These are phyloP conservation scores for Cercophora sp. DNA, from an alignment of 495 filamentous ascomycete genomes.

Conservation along the genomic window DNA sequence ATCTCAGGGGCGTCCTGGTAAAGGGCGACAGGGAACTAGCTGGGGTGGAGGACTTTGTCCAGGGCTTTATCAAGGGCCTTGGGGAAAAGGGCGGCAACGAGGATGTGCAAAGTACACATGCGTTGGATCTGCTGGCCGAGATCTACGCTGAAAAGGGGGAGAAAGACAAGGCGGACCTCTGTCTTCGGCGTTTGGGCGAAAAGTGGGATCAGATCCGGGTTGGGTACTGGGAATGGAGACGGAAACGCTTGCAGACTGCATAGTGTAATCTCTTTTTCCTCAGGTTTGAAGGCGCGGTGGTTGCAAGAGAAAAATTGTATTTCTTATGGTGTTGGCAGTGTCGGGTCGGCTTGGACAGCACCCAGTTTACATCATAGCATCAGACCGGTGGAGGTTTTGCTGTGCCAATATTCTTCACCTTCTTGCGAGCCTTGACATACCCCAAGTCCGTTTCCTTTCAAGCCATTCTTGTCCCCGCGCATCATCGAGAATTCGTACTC, in stretches of 20 bases:
- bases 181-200: slow-evolving; percentile 67
- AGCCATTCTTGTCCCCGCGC: too few relatives aligned
- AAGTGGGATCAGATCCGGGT: slow-evolving; percentile 87
- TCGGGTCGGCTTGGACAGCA: too few relatives aligned
- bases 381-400: too few relatives aligned
- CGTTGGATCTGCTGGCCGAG: slow-evolving; percentile 86
- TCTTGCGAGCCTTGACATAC: too few relatives aligned
- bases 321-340: not conserved
- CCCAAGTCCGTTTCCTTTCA: too few relatives aligned
- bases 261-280: not conserved
- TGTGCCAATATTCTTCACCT: too few relatives aligned
- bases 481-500: too few relatives aligned
- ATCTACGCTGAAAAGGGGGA: slow-evolving; percentile 62
- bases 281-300: not conserved
- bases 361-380: too few relatives aligned
- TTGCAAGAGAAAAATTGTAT: not conserved
- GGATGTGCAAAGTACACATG: slow-evolving; percentile 70
- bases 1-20: slow-evolving; percentile 70
- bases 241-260: slow-evolving; percentile 27
- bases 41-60: slow-evolving; percentile 60
- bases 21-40: slow-evolving; percentile 56
- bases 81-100: slow-evolving; percentile 37
- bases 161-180: slow-evolving; percentile 56
- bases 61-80: slow-evolving; percentile 56
- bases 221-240: slow-evolving; percentile 89